phyloP scores from a whole-genome alignment of 2,329 filamentous ascomycete species.

The Nemania serpens region DNA sequence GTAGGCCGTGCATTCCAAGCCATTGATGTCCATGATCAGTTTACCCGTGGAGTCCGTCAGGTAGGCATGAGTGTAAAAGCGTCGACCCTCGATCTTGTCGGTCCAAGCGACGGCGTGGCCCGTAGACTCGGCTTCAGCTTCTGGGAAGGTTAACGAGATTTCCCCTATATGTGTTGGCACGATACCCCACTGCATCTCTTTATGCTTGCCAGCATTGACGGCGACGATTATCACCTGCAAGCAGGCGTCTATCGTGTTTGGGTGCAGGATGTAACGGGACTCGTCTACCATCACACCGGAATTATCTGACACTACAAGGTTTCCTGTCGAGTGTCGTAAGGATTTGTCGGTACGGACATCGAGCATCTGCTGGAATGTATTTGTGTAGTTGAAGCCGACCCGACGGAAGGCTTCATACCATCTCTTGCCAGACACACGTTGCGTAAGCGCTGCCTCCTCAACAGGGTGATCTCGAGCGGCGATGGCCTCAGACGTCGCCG shows the following conservation, averaged over 20 bases:
- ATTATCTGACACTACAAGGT: conserved; percentile 6
- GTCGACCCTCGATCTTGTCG: conserved; percentile 25
- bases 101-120: conserved; percentile 23
- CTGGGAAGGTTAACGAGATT: conserved; percentile 21
- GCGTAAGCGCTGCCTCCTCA: conserved; percentile 16
- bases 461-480: conserved; percentile 9
- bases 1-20: conserved; percentile 30
- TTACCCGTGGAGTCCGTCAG: conserved; percentile 26
- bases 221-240: conserved; percentile 33
- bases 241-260: conserved; percentile 40
- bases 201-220: conserved; percentile 26
- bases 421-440: conserved; percentile 23
- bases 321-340: conserved; percentile 15
- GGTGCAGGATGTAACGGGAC: conserved; percentile 41
- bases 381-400: conserved; percentile 32
- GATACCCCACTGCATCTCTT: conserved; percentile 29
- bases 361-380: conserved; percentile 26
- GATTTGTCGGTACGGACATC: conserved; percentile 21
- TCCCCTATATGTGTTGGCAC: conserved; percentile 26
- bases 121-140: conserved; percentile 6
- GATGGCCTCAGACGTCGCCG: conserved; percentile 2
- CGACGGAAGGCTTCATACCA: conserved; percentile 30
- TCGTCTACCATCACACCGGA: conserved; percentile 20
- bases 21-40: conserved; percentile 30
- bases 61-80: conserved; percentile 28